phyloP scores from a whole-genome alignment of 1,284 basidiomycete genomes.

The Ganoderma meredithae region DNA sequence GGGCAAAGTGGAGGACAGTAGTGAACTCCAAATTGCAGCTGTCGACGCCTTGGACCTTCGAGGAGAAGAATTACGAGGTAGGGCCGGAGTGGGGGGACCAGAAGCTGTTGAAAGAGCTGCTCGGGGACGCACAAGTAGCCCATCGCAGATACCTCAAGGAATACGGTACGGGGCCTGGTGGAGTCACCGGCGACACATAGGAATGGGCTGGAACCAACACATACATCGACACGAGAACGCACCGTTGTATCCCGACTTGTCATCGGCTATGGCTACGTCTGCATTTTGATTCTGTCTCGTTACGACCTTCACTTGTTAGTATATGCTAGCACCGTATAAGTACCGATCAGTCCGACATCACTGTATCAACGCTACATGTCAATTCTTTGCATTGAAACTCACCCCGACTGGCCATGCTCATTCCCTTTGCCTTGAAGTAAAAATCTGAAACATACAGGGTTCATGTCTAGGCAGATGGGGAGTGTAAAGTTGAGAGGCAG shows the following conservation, averaged over 20 bases:
- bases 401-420: no score
- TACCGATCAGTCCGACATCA: background rate
- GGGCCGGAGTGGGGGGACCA: background rate
- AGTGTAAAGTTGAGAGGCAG: no score
- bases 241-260: background rate
- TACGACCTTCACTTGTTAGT: background rate
- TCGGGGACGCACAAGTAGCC: background rate
- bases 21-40: background rate
- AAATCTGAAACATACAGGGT: no score
- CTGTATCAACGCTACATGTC: no score
- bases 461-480: no score
- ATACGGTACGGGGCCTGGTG: background rate
- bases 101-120: background rate
- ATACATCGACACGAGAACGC: background rate
- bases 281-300: background rate
- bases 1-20: slow-evolving; percentile 8
- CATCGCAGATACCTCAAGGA: background rate
- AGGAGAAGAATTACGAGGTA: background rate
- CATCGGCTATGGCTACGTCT: background rate
- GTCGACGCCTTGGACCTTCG: background rate
- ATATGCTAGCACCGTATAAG: background rate
- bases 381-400: no score
- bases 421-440: no score
- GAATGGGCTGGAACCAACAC: background rate
- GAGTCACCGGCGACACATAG: background rate